Evolutionary conservation across 805 yeast species (phyloP).

Genomic region (Diddensiella santjacobensis): DNA sequence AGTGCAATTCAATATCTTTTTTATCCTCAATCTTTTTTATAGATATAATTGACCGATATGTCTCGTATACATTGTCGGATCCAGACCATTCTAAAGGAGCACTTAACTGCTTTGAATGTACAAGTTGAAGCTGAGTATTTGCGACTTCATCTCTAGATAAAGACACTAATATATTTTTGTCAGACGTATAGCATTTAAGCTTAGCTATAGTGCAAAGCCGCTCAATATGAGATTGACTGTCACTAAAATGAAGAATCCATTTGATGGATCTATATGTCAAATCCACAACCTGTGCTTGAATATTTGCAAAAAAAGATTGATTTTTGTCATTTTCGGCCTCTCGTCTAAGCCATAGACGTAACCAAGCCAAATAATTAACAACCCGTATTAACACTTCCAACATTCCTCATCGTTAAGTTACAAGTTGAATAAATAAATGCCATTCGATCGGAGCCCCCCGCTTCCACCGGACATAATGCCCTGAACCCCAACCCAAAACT

Average conservation of each 20-base stretch:
- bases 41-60: conserved; percentile 1
- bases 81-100: background rate
- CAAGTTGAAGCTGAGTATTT: background rate
- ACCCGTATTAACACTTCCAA: background rate
- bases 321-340: background rate
- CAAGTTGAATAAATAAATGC: too few species aligned
- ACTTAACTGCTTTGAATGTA: background rate
- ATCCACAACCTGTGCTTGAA: background rate
- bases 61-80: background rate
- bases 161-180: background rate
- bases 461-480: too few species aligned
- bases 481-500: too few species aligned
- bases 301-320: background rate
- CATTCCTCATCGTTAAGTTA: too few species aligned
- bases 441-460: too few species aligned
- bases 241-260: background rate
- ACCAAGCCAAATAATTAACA: background rate
- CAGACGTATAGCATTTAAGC: too few species aligned
- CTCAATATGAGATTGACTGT: background rate
- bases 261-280: background rate
- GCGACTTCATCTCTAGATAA: background rate
- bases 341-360: background rate
- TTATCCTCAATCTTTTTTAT: background rate
- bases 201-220: background rate
- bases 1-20: background rate